Evolutionary conservation across 495 filamentous ascomycete genomes (phyloP).

Genomic region (Durotheca rogersii): DNA sequence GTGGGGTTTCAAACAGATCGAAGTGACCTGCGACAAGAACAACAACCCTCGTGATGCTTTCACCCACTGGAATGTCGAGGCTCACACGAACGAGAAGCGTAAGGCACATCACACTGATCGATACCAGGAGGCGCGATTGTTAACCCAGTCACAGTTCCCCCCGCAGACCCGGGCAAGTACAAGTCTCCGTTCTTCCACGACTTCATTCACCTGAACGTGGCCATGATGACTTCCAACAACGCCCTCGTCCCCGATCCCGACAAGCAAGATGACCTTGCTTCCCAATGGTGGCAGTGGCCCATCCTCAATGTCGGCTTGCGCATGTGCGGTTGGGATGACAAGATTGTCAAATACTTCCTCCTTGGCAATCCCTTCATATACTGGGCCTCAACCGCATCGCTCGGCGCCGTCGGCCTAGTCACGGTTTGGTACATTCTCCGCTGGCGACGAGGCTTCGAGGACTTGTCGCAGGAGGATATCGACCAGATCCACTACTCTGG

Average conservation of each 20-base stretch:
- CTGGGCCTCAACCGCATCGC: constrained; percentile 83
- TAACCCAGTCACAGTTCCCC: constrained; percentile 66
- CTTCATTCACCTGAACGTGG: constrained; percentile 96
- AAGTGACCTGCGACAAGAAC: constrained; percentile 90
- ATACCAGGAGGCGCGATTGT: background rate
- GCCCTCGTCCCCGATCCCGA: constrained; percentile 96
- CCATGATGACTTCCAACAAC: constrained; percentile 99
- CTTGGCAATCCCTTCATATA: constrained; percentile 96
- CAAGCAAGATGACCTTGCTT: constrained; percentile 97
- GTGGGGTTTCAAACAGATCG: constrained; percentile 99
- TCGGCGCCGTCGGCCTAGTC: constrained; percentile 69
- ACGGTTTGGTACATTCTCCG: constrained; percentile 84
- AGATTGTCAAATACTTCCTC: constrained; percentile 95
- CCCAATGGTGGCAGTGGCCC: constrained; percentile 98
- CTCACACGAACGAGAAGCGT: constrained; percentile 92
- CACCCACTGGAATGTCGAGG: constrained; percentile 98
- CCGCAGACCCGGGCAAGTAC: constrained; percentile 87
- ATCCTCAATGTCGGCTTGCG: constrained; percentile 90
- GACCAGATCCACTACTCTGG: constrained; percentile 94
- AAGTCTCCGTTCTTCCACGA: constrained; percentile 95
- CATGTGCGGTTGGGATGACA: constrained; percentile 98
- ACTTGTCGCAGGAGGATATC: constrained; percentile 76
- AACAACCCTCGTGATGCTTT: constrained; percentile 92
- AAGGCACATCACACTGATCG: constrained; percentile 47
- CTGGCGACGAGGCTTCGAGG: constrained; percentile 92